Evolutionary conservation across 805 yeast species (phyloP), one percentile per base, ranked within the genome.

Genomic region (Candida ponderosae): DNA sequence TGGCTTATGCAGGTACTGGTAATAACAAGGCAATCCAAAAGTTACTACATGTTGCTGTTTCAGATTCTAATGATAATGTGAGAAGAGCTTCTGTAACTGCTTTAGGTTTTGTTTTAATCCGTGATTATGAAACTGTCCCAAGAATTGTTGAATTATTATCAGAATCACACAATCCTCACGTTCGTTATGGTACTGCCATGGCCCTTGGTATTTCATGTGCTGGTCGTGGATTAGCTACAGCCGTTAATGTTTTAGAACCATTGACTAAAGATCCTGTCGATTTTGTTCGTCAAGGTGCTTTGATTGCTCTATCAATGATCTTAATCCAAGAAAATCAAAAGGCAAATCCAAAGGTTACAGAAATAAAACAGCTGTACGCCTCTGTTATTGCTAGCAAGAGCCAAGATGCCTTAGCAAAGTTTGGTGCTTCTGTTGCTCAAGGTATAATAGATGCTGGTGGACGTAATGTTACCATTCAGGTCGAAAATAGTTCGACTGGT

Each of bases 371-470:
- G 52, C 71, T 73, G 34, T 77, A 82, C 46, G 81, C 88, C 34
- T 76, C 74, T 40, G 81, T 85, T n/a, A 74, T 90, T 39, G 66
- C 80, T 19, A 84, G 81, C 53, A 93, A 90, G 62, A 94, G 86
- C 51, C 97, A 90, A 62, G 98, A 90, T 62, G 95, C 96, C 4
- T 74, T 93, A 61, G 96, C 97, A 29, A 89, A 88, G 65, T 93
- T 90, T 63, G 98, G 98, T 57, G 97, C 97, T 23, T 86, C 97
- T 15, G 66, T 93, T 35, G 90, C 96, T 13, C 97, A 90, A 66
- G 98, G 98, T 60, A 90, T 93, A 45, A 80, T 93, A 57, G 97
- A 93, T 65, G 98, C 97, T 10, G 97, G 98, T 62, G 98, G 98
- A 11, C 79, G 97, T 57, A 93, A 93, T 53, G 95, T 84, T n/a